Evolutionary conservation across 2,329 filamentous ascomycete species (phyloP), one percentile per base, ranked within the genome.

Genomic region (Diaporthe vexans): DNA sequence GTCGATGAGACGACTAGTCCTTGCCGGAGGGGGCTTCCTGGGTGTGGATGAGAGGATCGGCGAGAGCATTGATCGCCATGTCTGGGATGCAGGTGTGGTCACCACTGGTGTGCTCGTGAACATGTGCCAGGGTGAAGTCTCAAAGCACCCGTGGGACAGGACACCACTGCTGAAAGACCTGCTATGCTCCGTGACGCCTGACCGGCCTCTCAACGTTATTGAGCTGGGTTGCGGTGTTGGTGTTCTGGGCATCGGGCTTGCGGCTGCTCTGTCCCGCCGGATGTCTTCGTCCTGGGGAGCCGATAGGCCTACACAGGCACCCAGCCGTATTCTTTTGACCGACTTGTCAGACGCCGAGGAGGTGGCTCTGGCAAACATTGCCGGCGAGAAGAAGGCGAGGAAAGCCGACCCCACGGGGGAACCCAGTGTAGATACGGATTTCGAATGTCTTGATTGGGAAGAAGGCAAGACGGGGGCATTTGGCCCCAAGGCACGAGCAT

Each of bases 191-290:
- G 54, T 77, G 6, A 75, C 73, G 15, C 63, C 80, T 0, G n/a
- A 54, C 7, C 9, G 52, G 1, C 63, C 72, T 3, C 76, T 88
- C 24, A 85, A 85, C 56, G 81, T 91, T 10, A 78, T 91, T 3
- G 90, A 91, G 76, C 82, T 91, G 10, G 90, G 89, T 6, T 88
- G 87, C 67, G 89, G 89, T 4, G 87, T 91, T 0, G 89, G 90
- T 0, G 87, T 90, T 15, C 78, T 91, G 4, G 89, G 89, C 0
- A 81, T 89, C 17, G 88, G 87, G 1, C 78, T 90, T 17, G 84
- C 86, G 0, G 80, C 81, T 48, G 63, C 61, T 57, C 29, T 79
- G 77, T 5, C 72, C 78, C 26, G 80, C 78, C 75, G 37, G 5
- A 15, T n/a, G 4, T 29, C 33, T 26, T 24, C n/a, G 9, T 37